Evolutionary conservation across 352 stramenopile species (phyloP), one percentile per base, ranked within the genome.

Genomic region (Phytopythium aichiense): DNA sequence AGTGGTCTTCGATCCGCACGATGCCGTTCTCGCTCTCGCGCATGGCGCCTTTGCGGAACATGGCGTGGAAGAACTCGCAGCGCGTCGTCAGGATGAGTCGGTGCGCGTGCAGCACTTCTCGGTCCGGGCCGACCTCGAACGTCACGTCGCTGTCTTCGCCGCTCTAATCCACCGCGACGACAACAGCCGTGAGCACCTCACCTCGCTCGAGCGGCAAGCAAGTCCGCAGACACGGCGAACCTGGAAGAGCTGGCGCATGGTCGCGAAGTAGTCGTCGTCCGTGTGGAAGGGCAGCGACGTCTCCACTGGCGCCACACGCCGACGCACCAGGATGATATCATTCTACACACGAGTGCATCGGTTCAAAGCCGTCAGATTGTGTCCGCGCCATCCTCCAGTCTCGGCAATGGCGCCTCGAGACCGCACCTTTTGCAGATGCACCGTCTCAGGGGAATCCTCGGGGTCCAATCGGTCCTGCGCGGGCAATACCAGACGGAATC

Each of bases 31-130:
- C 78, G 53, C 86, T 95, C 58, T 97, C 89, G 31, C 79, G 73
- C 88, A 97, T 95, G 9, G 80, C 81, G 37, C 83, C 88, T 30
- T 77, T 80, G 30, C 85, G 81, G 67, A 96, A 94, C 89, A 96
- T 96, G 57, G 84, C 86, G 51, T 87, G 71, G 64, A 97, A 97
- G 65, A 96, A 94, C 67, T 97, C 88, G 55, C 88, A 95, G 61
- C 89, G 81, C 56, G 87, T 84, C 23, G 75, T 89, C 33, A 97
- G 74, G 50, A 93, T 85, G 28, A 91, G 53, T 3, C 83, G 79
- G 62, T 95, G 85, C 2, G 81, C 87, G 13, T 63, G 73, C 43
- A 94, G 58, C 25, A 88, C 67, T 28, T 90, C 74, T 57, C 79
- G 69, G 0, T 89, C 72, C 7, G 81, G 72, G 11, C 86, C 86